phyloP scores from a whole-genome alignment of 176 grass and related monocot species.

The Rhynchospora tenuis region DNA sequence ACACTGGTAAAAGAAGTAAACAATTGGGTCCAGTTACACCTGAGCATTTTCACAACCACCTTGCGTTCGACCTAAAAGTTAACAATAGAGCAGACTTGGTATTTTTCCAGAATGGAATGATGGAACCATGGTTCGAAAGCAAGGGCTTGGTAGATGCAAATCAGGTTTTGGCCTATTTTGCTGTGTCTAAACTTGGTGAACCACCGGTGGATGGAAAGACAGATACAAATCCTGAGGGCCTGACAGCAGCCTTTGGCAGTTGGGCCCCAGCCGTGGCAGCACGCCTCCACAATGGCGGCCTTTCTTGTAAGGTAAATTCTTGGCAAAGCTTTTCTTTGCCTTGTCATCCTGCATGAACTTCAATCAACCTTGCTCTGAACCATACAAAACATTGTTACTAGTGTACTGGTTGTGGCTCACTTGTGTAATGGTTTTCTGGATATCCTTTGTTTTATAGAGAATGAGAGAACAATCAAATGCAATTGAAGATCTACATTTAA shows the following conservation, averaged over 20 bases:
- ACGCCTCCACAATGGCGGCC: slow-evolving; percentile 56
- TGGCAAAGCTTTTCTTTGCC: not conserved
- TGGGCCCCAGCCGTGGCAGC: slow-evolving; percentile 69
- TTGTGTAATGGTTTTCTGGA: not conserved
- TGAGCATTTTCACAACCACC: not conserved
- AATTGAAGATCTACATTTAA: not conserved
- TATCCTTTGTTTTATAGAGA: too few species aligned
- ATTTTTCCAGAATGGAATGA: slow-evolving; percentile 99
- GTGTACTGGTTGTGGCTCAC: not conserved
- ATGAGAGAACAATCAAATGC: too few species aligned
- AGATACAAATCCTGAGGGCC: slow-evolving; percentile 75
- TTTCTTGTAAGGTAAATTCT: slow-evolving; percentile 77
- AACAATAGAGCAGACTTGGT: slow-evolving; percentile 82
- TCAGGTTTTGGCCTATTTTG: slow-evolving; percentile 91
- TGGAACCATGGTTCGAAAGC: slow-evolving; percentile 90
- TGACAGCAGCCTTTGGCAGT: slow-evolving; percentile 76
- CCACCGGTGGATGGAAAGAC: slow-evolving; percentile 90
- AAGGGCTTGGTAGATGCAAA: slow-evolving; percentile 73
- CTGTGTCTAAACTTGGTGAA: slow-evolving; percentile 75
- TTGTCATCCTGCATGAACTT: not conserved
- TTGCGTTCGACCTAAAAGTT: slow-evolving; percentile 1
- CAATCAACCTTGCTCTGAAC: too few species aligned
- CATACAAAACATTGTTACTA: too few species aligned
- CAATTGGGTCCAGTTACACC: not conserved
- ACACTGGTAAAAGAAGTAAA: not conserved